Conservation (phyloP, 1,139 yeast species). For the Taiozyma sp. region DNA sequence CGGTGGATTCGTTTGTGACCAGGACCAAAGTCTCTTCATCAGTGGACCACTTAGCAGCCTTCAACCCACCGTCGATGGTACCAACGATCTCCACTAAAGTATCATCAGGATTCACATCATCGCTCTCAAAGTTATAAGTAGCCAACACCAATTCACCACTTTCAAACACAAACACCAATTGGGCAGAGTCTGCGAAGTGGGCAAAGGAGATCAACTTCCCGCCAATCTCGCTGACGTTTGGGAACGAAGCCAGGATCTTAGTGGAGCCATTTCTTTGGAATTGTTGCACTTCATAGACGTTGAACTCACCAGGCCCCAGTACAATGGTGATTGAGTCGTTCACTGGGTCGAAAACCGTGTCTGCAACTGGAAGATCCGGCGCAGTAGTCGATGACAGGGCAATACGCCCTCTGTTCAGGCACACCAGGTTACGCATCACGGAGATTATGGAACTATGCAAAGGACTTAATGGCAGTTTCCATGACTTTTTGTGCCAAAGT, state of each 20-base stretch:
- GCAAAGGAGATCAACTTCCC: conserved; percentile 42
- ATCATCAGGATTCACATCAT: conserved; percentile 42
- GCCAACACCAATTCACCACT: conserved; percentile 69
- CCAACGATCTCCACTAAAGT: conserved; percentile 75
- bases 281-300: conserved; percentile 52
- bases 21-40: conserved; percentile 84
- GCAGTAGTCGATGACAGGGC: conserved; percentile 38
- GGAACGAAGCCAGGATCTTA: conserved; percentile 51
- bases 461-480: not conserved
- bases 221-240: conserved; percentile 25
- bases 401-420: conserved; percentile 51
- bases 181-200: conserved; percentile 62
- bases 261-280: conserved; percentile 54
- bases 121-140: conserved; percentile 44
- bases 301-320: conserved; percentile 55
- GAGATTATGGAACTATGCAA: no score
- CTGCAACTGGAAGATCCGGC: conserved; percentile 46
- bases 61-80: conserved; percentile 69
- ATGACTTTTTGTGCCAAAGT: not conserved
- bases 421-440: conserved; percentile 51
- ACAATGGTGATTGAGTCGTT: conserved; percentile 69
- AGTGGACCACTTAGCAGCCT: conserved; percentile 81
- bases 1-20: conserved; percentile 55
- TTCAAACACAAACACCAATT: conserved; percentile 54
- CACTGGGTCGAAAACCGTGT: conserved; percentile 64